Base-by-base conservation (phyloP, 2,329 filamentous ascomycete genomes). In the Penicillium sp. region DNA sequence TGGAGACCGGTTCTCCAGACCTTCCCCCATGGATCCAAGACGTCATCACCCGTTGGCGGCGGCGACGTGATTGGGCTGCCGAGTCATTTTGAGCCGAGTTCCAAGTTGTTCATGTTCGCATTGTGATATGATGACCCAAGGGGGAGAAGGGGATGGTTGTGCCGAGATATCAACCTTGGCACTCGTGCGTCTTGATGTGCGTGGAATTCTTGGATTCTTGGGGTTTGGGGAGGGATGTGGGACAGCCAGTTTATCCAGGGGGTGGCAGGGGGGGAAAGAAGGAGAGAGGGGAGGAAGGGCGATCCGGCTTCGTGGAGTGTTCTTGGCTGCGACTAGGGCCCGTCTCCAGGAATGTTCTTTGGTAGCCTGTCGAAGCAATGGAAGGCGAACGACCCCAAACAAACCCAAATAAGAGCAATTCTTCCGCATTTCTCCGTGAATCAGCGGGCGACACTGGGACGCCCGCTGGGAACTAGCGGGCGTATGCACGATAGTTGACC, bases 401-500 rank as follows among this genome's bases (percentile, higher is more conserved):
- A n/a, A n/a, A n/a, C n/a, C n/a, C n/a, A n/a, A n/a, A n/a, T n/a
- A n/a, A n/a, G 16, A 41, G 36, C 41, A 46, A 48, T 50, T 45
- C 23, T 47, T 51, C 48, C 48, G 41, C 29, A 39, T 42, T 54
- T 51, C 45, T 54, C 51, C 51, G 41, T 54, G 45, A 54, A 50
- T 54, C 37, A 41, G 45, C 48, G 38, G 32, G 29, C n/a, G n/a
- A n/a, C n/a, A n/a, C 11, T 27, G 5, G 25, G 25, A 27, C 25
- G 3, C 33, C 33, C 4, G 16, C 21, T 18, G 33, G 14, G 33
- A 16, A 27, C 23, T 36, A 36, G 39, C 37, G 37, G 15, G 28
- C 21, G 21, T 23, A 11, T 20, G 18, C 19, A 33, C 30, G 31
- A 35, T 35, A 35, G 10, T 16, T 23, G 21, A 23, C 11, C 11